Conservation (phyloP, 352 stramenopile genomes). For the Phytophthora syringae region DNA sequence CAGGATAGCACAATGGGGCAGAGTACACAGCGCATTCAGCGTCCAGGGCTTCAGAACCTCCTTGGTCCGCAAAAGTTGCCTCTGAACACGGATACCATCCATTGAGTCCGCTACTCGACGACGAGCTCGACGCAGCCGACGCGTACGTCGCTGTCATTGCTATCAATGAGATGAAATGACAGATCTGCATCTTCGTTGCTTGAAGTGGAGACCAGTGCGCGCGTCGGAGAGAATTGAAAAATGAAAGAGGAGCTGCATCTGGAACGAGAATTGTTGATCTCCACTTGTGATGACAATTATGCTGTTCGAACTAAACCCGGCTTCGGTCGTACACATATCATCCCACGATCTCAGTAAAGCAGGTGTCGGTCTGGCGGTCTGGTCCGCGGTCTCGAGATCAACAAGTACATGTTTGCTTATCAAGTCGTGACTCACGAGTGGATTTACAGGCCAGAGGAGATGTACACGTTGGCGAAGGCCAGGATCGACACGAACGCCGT, state of each 20-base stretch:
- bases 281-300: not conserved
- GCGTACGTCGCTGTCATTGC: not conserved
- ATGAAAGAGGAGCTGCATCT: not conserved
- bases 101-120: conserved; percentile 22
- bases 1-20: too few relatives aligned
- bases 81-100: conserved; percentile 44
- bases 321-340: conserved; percentile 11
- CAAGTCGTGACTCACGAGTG: conserved; percentile 3
- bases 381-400: too few relatives aligned
- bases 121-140: conserved; percentile 7
- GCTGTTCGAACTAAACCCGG: conserved; percentile 1
- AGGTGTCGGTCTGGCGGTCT: too few relatives aligned
- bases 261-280: not conserved
- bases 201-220: not conserved
- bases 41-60: not conserved
- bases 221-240: conserved; percentile 12
- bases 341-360: not conserved
- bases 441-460: conserved; percentile 21
- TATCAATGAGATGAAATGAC: not conserved
- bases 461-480: conserved; percentile 13
- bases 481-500: conserved; percentile 35
- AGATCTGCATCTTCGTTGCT: conserved; percentile 7
- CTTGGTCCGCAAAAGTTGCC: conserved; percentile 35
- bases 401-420: not conserved
- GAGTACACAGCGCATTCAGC: too few relatives aligned